These are phyloP conservation scores for Gremmenia infestans DNA, from an alignment of 2,329 filamentous ascomycete genomes.

Conservation along the genomic window DNA sequence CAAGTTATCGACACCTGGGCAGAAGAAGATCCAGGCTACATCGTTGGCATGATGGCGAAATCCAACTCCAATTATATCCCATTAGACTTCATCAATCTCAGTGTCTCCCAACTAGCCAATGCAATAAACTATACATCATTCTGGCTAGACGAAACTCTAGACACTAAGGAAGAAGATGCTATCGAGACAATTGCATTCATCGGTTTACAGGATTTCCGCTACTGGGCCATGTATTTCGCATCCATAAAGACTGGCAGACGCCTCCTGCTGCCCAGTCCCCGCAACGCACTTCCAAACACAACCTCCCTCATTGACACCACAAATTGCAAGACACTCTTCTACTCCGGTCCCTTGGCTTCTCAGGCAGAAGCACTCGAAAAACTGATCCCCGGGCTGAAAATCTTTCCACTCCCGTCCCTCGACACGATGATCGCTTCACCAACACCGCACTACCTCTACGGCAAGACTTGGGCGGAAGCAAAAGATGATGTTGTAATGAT, in stretches of 20 bases:
- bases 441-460: conserved; percentile 26
- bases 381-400: conserved; percentile 1
- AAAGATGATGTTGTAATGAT: conserved; percentile 36
- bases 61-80: background rate
- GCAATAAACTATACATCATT: conserved; percentile 20
- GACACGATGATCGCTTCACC: conserved; percentile 27
- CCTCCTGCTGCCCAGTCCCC: conserved; percentile 14
- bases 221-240: conserved; percentile 13
- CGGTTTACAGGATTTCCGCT: conserved; percentile 24
- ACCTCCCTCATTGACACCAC: conserved; percentile 11
- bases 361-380: conserved; percentile 4
- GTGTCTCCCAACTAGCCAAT: conserved; percentile 12
- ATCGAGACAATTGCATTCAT: conserved; percentile 16
- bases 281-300: conserved; percentile 20
- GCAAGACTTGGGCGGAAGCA: conserved; percentile 33
- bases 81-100: conserved; percentile 12
- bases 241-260: conserved; percentile 16
- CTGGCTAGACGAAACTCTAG: conserved; percentile 13
- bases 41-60: conserved; percentile 15
- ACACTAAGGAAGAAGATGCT: background rate
- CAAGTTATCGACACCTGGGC: conserved; percentile 15
- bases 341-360: conserved; percentile 1
- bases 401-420: conserved; percentile 18
- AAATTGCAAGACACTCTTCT: conserved; percentile 15
- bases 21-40: conserved; percentile 4